A percentile compares a stretch with the other conserved stretches of the same genome.
These are phyloP conservation scores for Cicer cuneatum DNA, from an alignment of 306 rosid species.

Conservation along the genomic window DNA sequence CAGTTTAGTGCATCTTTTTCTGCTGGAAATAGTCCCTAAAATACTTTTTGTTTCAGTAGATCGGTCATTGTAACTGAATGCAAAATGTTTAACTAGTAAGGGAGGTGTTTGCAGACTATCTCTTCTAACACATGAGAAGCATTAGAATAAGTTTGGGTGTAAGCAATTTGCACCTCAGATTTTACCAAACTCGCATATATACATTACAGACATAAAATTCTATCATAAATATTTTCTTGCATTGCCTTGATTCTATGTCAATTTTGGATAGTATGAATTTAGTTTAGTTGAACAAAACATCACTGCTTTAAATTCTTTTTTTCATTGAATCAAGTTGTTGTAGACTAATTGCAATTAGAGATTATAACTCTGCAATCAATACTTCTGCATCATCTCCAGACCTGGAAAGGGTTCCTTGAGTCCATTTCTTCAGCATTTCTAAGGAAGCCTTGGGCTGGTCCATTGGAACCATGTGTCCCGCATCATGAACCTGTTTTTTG, in stretches of 20 bases:
- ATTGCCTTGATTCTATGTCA: constrained; percentile 1
- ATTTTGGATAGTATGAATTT: constrained; percentile 4
- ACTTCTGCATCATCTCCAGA: constrained; percentile 44
- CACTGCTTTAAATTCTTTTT: constrained; percentile 1
- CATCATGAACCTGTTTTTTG: constrained; percentile 79
- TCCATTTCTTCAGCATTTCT: constrained; percentile 94
- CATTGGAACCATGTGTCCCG: constrained; percentile 99
- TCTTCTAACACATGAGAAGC: too few species aligned
- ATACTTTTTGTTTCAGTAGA: too few species aligned
- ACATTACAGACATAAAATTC: constrained; percentile 23
- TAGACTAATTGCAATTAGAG: constrained; percentile 15
- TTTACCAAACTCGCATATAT: constrained; percentile 5
- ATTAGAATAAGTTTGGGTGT: neutral
- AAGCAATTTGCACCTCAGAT: neutral
- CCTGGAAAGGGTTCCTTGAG: constrained; percentile 67
- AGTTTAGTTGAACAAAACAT: neutral
- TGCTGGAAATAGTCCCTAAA: too few species aligned
- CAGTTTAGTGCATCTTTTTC: too few species aligned
- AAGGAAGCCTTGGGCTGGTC: constrained; percentile 96
- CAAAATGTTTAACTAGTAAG: too few species aligned
- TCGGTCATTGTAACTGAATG: too few species aligned
- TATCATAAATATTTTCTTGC: neutral
- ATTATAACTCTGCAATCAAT: constrained; percentile 70
- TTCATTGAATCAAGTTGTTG: constrained; percentile 20
- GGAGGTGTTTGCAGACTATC: too few species aligned